Evolutionary conservation across 1,139 yeast species (phyloP).

Genomic region (Lodderomyces theae): DNA sequence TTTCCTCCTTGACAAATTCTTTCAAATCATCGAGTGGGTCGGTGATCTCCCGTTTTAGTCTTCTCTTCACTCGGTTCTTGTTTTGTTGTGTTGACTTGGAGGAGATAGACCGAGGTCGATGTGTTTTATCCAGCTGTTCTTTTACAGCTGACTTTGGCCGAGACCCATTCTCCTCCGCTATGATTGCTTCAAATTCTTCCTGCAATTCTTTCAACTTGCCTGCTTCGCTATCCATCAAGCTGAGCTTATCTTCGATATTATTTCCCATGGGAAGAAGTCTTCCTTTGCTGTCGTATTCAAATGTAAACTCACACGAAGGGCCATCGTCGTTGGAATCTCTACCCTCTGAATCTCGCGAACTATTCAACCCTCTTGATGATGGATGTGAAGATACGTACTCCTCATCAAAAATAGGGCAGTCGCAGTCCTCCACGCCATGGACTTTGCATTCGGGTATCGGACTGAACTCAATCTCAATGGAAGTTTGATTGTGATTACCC

Average conservation of each 20-base stretch:
- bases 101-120: neutral
- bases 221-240: slow-evolving; percentile 15
- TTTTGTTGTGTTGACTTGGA: slow-evolving; percentile 14
- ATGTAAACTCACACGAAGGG: slow-evolving; percentile 44
- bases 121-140: neutral
- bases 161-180: neutral
- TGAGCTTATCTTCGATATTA: slow-evolving; percentile 21
- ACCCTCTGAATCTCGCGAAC: slow-evolving; percentile 14
- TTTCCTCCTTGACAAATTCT: slow-evolving; percentile 3
- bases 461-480: slow-evolving; percentile 43
- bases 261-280: slow-evolving; percentile 42
- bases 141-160: neutral
- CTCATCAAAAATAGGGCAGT: slow-evolving; percentile 24
- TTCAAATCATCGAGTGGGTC: slow-evolving; percentile 8
- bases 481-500: slow-evolving; percentile 21
- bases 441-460: slow-evolving; percentile 31
- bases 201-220: slow-evolving; percentile 3
- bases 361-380: neutral
- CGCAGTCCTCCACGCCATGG: slow-evolving; percentile 32
- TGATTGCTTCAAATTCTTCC: neutral
- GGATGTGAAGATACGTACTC: slow-evolving; percentile 11
- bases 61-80: slow-evolving; percentile 21
- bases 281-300: slow-evolving; percentile 44
- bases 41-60: slow-evolving; percentile 16
- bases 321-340: slow-evolving; percentile 25